Conservation (phyloP, 164 flowering plant genomes). For the Nelumbo lutea region DNA sequence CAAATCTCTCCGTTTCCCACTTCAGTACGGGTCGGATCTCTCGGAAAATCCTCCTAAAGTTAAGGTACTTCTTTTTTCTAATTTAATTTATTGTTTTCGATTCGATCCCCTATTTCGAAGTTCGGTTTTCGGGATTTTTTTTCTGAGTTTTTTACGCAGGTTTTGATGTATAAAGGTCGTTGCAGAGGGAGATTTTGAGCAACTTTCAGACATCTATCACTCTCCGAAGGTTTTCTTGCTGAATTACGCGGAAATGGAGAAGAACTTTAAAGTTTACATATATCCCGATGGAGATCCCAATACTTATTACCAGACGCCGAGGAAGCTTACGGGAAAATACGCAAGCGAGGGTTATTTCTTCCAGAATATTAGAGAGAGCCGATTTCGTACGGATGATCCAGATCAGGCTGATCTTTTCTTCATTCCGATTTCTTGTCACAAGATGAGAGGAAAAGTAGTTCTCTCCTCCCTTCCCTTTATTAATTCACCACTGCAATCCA, state of each 20-base stretch:
- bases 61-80: slow-evolving; percentile 10
- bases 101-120: not conserved
- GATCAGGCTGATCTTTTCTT: slow-evolving; percentile 82
- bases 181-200: slow-evolving; percentile 20
- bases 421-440: slow-evolving; percentile 94
- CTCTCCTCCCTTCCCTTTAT: not conserved
- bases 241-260: slow-evolving; percentile 76
- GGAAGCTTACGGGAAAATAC: slow-evolving; percentile 94
- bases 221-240: slow-evolving; percentile 52
- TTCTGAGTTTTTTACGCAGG: slow-evolving; percentile 11
- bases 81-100: not conserved
- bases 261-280: slow-evolving; percentile 76
- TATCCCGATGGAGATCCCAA: slow-evolving; percentile 92
- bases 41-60: slow-evolving; percentile 12
- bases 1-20: slow-evolving; percentile 42
- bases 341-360: slow-evolving; percentile 97
- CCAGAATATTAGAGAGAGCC: slow-evolving; percentile 86
- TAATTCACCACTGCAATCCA: not conserved
- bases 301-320: slow-evolving; percentile 88
- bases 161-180: slow-evolving; percentile 23
- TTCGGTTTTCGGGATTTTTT: slow-evolving; percentile 2
- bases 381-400: slow-evolving; percentile 75
- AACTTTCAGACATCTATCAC: slow-evolving; percentile 49
- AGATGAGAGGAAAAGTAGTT: slow-evolving; percentile 92
- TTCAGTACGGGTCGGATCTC: slow-evolving; percentile 14